Base-by-base conservation (phyloP, 768 basidiomycete species). In the Candolleomyces eurysporus region DNA sequence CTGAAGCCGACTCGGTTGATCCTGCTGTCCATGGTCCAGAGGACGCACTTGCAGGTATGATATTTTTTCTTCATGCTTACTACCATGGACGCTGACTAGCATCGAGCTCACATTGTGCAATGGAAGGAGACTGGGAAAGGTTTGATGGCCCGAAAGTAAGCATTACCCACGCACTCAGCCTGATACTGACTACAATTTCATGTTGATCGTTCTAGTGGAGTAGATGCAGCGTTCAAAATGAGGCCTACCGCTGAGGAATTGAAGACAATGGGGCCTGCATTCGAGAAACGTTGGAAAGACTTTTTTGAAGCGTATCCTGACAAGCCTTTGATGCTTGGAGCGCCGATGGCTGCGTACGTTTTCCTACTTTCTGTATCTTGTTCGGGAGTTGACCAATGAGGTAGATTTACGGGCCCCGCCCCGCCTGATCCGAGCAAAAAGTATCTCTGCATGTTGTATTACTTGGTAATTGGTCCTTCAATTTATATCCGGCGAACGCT, bases 191-290 rank as follows among this genome's bases (percentile, higher is more conserved):
- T 13, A 19, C 49, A 1, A 7, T 16, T 22, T 30, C n/a, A 4
- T 30, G 50, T 7, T 22, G 63, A 10, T 61, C 9, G 26, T 16
- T 48, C 59, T 64, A 87, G 85, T 64, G 83, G 75, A 2, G 64
- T 82, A 32, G 84, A 88, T 63, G 79, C 79, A 26, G 86, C 83
- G 4, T 76, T 84, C 62, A 87, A 85, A 65, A 65, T 86, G 14
- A 77, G 88, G 26, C 87, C 87, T 3, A 78, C 70, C 17, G 64
- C 65, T 4, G 73, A 75, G 5, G 87, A 88, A 43, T 73, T 86
- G 26, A 73, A 78, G 52, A 75, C 75, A n/a, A 71, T 88, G 40
- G 81, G 81, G 7, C 76, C 82, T 7, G 76, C 68, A 7, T 88
- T 88, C 65, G 67, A 75, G 30, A 52, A 72, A 22, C 71, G 77